Percentiles rank a stretch among this genome's conserved stretches.
Evolutionary conservation across 2,329 filamentous ascomycete species (phyloP).

Genomic region (Elsinoe batatas): DNA sequence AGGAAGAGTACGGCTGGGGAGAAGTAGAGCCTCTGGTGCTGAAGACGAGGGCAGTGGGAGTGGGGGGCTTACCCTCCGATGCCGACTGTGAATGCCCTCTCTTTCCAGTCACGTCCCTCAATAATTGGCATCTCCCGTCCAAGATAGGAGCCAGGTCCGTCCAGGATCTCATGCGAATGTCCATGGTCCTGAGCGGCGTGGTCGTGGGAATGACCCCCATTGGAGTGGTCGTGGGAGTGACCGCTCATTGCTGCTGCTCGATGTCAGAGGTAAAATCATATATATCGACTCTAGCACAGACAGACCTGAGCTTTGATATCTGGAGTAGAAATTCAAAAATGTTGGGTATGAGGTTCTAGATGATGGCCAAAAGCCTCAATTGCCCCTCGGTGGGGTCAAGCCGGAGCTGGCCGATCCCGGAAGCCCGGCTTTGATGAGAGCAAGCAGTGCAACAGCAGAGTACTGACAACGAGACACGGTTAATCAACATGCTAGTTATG

Average conservation of each 20-base stretch:
- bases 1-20: background rate
- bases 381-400: conserved; percentile 1
- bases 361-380: background rate
- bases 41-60: background rate
- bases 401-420: background rate
- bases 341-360: background rate
- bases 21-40: background rate
- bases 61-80: conserved; percentile 69
- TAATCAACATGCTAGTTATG: background rate
- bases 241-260: background rate
- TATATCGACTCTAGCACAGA: background rate
- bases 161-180: conserved; percentile 90
- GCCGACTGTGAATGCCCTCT: conserved; percentile 90
- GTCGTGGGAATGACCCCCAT: conserved; percentile 33
- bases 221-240: conserved; percentile 39
- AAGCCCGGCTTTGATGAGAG: background rate
- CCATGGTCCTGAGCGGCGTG: conserved; percentile 60
- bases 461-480: background rate
- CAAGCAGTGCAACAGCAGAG: too few relatives aligned
- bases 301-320: background rate
- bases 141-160: conserved; percentile 82
- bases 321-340: too few relatives aligned
- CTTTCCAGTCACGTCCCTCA: conserved; percentile 76
- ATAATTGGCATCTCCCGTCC: conserved; percentile 89
- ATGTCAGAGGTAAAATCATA: too few relatives aligned